phyloP scores from a whole-genome alignment of 139 green algal species.

The Axilococcus clingmanii region DNA sequence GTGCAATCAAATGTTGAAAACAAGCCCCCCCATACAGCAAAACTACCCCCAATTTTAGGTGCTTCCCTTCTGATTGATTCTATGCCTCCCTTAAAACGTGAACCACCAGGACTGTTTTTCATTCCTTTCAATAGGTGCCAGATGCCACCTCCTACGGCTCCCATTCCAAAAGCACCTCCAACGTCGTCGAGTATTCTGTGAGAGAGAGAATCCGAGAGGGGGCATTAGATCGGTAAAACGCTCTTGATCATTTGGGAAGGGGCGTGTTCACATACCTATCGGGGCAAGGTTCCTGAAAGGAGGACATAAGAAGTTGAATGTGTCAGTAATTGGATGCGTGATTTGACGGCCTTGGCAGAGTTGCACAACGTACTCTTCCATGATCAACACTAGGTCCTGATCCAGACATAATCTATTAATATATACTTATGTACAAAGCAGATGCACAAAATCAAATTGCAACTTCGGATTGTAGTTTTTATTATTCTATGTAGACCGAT shows the following conservation, averaged over 20 bases:
- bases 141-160: constrained; percentile 85
- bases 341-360: background rate
- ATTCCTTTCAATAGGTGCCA: constrained; percentile 88
- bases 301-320: background rate
- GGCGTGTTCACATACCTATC: constrained; percentile 25
- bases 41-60: constrained; percentile 90
- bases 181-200: constrained; percentile 94
- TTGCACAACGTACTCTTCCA: constrained; percentile 1
- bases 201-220: background rate
- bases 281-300: constrained; percentile 29
- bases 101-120: constrained; percentile 80
- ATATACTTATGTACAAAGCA: background rate
- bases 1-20: constrained; percentile 98
- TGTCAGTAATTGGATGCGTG: background rate
- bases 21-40: constrained; percentile 95
- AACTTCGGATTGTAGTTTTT: too few species aligned
- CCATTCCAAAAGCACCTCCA: constrained; percentile 98
- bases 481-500: too few species aligned
- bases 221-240: background rate
- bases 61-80: constrained; percentile 81
- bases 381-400: constrained; percentile 14
- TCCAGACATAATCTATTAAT: background rate
- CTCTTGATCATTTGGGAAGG: background rate
- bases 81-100: constrained; percentile 66
- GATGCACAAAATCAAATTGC: background rate